phyloP scores from a whole-genome alignment of 2,329 filamentous ascomycete species.

The Claviceps digitariae region DNA sequence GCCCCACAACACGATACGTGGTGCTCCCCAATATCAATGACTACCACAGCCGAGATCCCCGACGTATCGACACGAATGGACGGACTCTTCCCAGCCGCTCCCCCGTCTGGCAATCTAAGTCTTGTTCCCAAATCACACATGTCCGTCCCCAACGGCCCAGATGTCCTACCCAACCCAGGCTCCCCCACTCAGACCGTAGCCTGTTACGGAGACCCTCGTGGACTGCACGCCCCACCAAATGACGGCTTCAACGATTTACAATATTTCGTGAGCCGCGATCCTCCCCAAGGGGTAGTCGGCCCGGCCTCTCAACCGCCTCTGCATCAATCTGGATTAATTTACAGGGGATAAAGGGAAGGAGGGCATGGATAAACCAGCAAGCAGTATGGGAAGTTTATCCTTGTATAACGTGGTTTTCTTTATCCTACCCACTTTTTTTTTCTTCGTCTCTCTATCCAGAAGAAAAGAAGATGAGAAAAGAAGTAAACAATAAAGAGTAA shows the following conservation, averaged over 20 bases:
- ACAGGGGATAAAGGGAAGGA: not conserved
- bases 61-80: not conserved
- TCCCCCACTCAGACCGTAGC: not conserved
- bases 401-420: too few species aligned
- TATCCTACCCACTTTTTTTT: too few species aligned
- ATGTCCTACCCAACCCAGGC: not conserved
- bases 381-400: not conserved
- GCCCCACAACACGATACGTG: not conserved
- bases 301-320: not conserved
- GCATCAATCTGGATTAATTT: not conserved
- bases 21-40: not conserved
- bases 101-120: not conserved
- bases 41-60: not conserved
- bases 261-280: not conserved
- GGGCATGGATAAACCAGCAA: not conserved
- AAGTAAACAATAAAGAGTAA: too few species aligned
- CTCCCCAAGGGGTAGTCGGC: not conserved
- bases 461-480: too few species aligned
- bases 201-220: not conserved
- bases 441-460: too few species aligned
- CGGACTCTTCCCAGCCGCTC: not conserved
- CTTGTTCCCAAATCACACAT: not conserved
- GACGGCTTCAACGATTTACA: not conserved
- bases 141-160: not conserved
- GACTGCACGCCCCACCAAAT: not conserved